Conservation (phyloP, 1,284 basidiomycete species). For the Heterobasidion parviporum region DNA sequence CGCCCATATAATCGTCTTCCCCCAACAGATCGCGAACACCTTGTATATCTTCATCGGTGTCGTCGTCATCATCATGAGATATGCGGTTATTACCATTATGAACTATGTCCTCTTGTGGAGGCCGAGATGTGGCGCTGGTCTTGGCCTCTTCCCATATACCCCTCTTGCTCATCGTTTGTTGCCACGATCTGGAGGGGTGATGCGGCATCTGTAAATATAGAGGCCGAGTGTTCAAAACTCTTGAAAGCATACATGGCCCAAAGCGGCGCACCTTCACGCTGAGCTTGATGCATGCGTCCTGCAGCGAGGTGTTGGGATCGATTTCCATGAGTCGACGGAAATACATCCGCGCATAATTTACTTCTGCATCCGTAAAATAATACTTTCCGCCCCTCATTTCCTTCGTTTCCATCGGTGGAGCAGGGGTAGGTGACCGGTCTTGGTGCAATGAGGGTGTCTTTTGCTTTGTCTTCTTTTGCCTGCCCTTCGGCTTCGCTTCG, state of each 20-base stretch:
- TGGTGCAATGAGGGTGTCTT: background rate
- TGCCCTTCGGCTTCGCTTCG: background rate
- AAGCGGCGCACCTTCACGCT: slow-evolving; percentile 29
- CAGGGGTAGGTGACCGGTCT: background rate
- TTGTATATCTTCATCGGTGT: background rate
- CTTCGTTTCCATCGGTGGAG: background rate
- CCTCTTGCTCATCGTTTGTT: background rate
- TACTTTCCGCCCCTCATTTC: slow-evolving; percentile 14
- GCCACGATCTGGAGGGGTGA: slow-evolving; percentile 9
- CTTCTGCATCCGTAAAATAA: slow-evolving; percentile 37
- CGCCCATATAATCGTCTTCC: background rate
- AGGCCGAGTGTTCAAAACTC: slow-evolving; percentile 1
- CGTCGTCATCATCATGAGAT: background rate
- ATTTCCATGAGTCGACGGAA: slow-evolving; percentile 25
- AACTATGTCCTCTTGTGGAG: background rate
- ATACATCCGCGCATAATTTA: slow-evolving; percentile 31
- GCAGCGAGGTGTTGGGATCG: slow-evolving; percentile 27
- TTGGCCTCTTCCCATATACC: slow-evolving; percentile 6
- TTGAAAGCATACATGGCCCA: background rate
- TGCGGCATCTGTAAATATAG: slow-evolving; percentile 7
- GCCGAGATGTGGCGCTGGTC: background rate
- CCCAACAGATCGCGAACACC: background rate
- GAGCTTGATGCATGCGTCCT: slow-evolving; percentile 23
- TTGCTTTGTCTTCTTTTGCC: background rate
- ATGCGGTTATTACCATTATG: background rate